Percentiles rank a stretch among this genome's conserved stretches.
phyloP scores from a whole-genome alignment of 2,329 filamentous ascomycete genomes.

The Xylaria digitata region DNA sequence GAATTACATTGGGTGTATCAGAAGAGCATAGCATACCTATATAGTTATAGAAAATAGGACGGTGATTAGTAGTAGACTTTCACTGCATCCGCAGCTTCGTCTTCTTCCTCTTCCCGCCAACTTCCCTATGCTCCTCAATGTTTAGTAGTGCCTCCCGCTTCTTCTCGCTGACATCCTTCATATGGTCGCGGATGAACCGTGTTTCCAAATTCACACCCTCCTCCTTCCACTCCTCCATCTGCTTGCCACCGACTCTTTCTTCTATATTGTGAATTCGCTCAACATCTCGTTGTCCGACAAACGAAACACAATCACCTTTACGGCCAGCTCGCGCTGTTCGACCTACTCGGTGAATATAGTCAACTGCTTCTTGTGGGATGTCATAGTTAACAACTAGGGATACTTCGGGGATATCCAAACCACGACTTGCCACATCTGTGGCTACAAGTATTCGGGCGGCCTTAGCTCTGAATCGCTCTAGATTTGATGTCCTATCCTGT shows the following conservation, averaged over 20 bases:
- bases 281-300: slow-evolving; percentile 94
- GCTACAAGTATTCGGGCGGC: slow-evolving; percentile 92
- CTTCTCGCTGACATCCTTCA: slow-evolving; percentile 94
- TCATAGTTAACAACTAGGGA: slow-evolving; percentile 94
- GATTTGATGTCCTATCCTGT: slow-evolving; percentile 84
- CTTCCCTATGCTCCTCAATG: slow-evolving; percentile 91
- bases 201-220: slow-evolving; percentile 95
- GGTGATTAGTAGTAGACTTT: slow-evolving; percentile 7
- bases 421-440: slow-evolving; percentile 93
- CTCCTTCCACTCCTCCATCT: slow-evolving; percentile 87
- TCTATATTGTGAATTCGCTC: slow-evolving; percentile 92
- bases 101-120: slow-evolving; percentile 83
- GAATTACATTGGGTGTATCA: background rate
- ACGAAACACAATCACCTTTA: slow-evolving; percentile 82
- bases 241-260: slow-evolving; percentile 74
- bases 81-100: slow-evolving; percentile 61
- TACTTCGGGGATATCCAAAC: slow-evolving; percentile 94
- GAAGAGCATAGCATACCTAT: background rate
- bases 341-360: slow-evolving; percentile 97
- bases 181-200: slow-evolving; percentile 81
- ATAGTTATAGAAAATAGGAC: background rate
- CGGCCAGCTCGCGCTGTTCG: slow-evolving; percentile 93
- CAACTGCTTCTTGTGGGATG: slow-evolving; percentile 92
- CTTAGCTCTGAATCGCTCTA: slow-evolving; percentile 89
- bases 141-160: slow-evolving; percentile 91